Base-by-base conservation (phyloP, 495 filamentous ascomycete genomes). In the Neurospora pannonica region DNA sequence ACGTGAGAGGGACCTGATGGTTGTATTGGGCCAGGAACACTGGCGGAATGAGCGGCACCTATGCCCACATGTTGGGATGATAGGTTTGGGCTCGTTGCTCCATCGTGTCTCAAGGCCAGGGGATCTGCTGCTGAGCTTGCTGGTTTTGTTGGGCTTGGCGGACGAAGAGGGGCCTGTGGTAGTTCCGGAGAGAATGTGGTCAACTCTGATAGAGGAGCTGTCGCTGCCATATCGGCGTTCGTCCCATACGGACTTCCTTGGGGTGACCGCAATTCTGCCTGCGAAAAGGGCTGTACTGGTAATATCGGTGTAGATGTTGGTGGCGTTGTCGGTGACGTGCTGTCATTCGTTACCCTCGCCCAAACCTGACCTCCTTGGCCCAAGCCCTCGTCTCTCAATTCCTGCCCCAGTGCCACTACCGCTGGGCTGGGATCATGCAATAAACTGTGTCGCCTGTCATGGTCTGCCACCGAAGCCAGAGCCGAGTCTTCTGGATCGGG, bases 71-170 rank as follows among this genome's bases (percentile, higher is more conserved):
- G 71, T 38, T 72, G 74, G 28, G 74, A 70, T 11, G 78, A 76
- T 34, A 76, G 74, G n/a, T 78, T 78, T 34, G 79, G 75, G 21
- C 80, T 81, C 73, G 78, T 83, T 70, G 77, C 79, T 0, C 82
- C 84, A 78, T 86, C 83, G 42, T 83, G 80, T 70, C 82, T 80
- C 54, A 85, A 74, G 36, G 85, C 75, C 28, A 87, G 79, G 4
- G 85, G 82, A 40, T 85, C 85, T 6, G 78, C 40, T 9, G 34
- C 71, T 15, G 79, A 78, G 34, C 76, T 75, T n/a, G 74, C 81
- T 21, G 83, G 80, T 73, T 89, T 89, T 17, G 82, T 75, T n/a
- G 81, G 81, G 77, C 85, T 87, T 24, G 86, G 85, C 7, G 85
- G 84, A 43, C 84, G 75, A 42, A 71, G 69, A 71, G 73, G 28